Conservation (phyloP, 1,284 basidiomycete species). For the Hemileia vastatrix region DNA sequence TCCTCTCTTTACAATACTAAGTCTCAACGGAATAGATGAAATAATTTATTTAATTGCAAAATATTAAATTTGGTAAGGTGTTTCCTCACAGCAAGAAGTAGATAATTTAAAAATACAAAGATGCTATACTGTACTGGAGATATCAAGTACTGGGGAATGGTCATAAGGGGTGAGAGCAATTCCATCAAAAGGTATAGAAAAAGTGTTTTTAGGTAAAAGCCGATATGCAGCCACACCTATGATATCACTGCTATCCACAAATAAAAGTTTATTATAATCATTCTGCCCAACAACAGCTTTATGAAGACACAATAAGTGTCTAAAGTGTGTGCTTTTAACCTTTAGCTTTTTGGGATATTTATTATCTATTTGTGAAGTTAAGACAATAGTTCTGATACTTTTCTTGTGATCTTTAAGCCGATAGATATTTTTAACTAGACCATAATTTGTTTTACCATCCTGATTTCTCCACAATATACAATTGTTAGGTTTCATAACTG, state of each 20-base stretch:
- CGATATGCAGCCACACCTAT: conserved; percentile 6
- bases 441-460: not conserved
- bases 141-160: not conserved
- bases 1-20: too few relatives aligned
- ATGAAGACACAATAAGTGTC: not conserved
- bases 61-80: too few relatives aligned
- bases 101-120: too few relatives aligned
- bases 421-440: not conserved
- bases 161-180: conserved; percentile 1
- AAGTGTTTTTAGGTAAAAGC: not conserved
- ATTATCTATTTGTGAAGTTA: too few relatives aligned
- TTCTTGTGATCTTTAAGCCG: not conserved
- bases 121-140: too few relatives aligned
- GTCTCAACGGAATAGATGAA: too few relatives aligned
- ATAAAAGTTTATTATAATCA: too few relatives aligned
- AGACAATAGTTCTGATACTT: too few relatives aligned
- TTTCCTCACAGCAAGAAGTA: too few relatives aligned
- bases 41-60: too few relatives aligned
- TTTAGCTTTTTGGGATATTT: not conserved
- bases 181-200: not conserved
- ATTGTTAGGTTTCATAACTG: conserved; percentile 1
- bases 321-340: not conserved
- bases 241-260: too few relatives aligned
- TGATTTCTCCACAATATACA: not conserved
- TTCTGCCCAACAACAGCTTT: not conserved